Evolutionary conservation across 495 filamentous ascomycete genomes (phyloP), one percentile per base, ranked within the genome.

Genomic region (Amorphotheca resinae): DNA sequence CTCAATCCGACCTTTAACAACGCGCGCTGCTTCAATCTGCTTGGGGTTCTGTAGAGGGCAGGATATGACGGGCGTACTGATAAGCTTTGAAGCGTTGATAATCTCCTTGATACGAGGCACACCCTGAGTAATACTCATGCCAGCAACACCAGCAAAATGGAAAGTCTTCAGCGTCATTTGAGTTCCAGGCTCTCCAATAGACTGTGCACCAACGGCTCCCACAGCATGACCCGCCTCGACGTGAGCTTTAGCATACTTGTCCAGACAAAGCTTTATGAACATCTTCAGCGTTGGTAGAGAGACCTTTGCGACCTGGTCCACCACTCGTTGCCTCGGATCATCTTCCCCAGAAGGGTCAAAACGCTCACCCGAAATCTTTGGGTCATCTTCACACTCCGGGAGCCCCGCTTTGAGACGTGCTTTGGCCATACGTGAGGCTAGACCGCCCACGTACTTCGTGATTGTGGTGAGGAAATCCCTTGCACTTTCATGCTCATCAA

Each of bases 101-200:
- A 98, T 98, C 72, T 98, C 91, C 65, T 96, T 98, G 61, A 98
- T 96, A 76, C 91, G 91, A 1, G 91, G 91, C 1, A 98, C 91
- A 80, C 91, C 91, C 57, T 94, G 85, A 0, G 93, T 98, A 54
- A 96, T 91, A 70, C 84, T 93, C 89, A 98, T 95, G 55, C 87
- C 87, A 18, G 89, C 93, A 48, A 98, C 93, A 82, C 91, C 91
- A 55, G 91, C 91, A 66, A 98, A 98, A 80, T 98, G 91, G 79
- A 98, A 98, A 59, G 91, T 98, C 66, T 96, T 96, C 54, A 98
- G 68, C 1, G 91, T 98, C 93, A 98, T 98, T 62, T 98, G 93
- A 3, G 93, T 98, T 58, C 93, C 91, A 0, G 93, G 91, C 56
- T 98, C 93, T 57, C 93, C 91, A 55, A 98, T 96, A 22, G 87